Evolutionary conservation across 495 filamentous ascomycete genomes (phyloP).

Genomic region (Immersiella caudata): DNA sequence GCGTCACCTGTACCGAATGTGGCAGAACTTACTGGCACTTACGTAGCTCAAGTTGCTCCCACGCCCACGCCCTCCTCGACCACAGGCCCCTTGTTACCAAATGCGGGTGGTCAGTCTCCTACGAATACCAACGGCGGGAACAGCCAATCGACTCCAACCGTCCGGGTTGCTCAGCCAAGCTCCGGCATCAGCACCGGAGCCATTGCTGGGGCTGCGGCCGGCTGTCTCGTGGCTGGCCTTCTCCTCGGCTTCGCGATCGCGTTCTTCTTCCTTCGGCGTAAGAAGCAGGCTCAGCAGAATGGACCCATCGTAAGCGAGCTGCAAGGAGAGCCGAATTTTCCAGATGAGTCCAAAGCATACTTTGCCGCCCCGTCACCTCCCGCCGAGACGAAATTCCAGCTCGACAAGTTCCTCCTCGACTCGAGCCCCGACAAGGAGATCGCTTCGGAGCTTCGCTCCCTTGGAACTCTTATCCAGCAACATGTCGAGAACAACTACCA

Average conservation of each 20-base stretch:
- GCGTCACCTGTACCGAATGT: too few species aligned
- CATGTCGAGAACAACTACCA: constrained; percentile 44
- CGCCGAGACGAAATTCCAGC: constrained; percentile 21
- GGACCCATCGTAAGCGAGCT: not conserved
- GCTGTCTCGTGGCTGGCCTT: constrained; percentile 33
- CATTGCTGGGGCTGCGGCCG: constrained; percentile 35
- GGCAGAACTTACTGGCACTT: too few species aligned
- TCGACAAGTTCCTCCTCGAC: constrained; percentile 38
- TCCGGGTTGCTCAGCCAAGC: not conserved
- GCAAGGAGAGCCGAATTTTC: too few species aligned
- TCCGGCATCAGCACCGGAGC: constrained; percentile 18
- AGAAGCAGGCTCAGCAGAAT: not conserved
- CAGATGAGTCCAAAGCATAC: constrained; percentile 13
- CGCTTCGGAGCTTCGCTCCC: constrained; percentile 32
- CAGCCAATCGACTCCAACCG: not conserved
- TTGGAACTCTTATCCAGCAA: constrained; percentile 35
- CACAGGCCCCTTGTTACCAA: too few species aligned
- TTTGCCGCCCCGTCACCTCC: constrained; percentile 7
- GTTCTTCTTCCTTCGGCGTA: constrained; percentile 11
- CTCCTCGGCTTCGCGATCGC: constrained; percentile 29
- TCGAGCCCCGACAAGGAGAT: constrained; percentile 36
- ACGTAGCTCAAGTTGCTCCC: too few species aligned
- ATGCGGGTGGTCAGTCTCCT: too few species aligned
- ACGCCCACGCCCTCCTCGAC: too few species aligned
- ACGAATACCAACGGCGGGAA: not conserved